Base-by-base conservation (phyloP, 1,284 basidiomycete species). In the Rhodotorula sp. region DNA sequence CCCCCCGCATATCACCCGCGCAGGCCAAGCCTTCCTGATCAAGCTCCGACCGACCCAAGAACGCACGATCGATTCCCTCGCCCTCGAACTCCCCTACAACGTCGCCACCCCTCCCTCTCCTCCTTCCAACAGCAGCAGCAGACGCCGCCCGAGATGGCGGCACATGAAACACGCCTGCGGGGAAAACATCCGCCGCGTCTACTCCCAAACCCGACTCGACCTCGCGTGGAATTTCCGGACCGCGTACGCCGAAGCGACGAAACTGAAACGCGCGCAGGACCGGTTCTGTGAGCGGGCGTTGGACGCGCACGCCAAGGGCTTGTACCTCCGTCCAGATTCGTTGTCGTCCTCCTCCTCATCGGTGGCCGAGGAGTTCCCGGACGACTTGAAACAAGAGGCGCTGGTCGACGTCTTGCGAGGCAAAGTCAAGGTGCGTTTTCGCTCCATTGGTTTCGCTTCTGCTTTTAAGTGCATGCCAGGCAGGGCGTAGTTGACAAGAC, bases 391-490 rank as follows among this genome's bases (percentile, higher is more conserved):
- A 78, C 91, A 89, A 86, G 93, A 95, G 78, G 88, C 88, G 18
- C 83, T 95, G 15, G 90, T 94, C 8, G 93, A 95, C 75, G 90
- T 94, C 10, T 84, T 97, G 34, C 84, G 94, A 60, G 91, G 90
- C 14, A 81, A 82, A 63, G 81, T 83, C 72, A 83, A 91, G 86
- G 85, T 93, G 60, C 26, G 61, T 38, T 34, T 34, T 34, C 34
- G 34, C 34, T 34, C 34, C 34, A 34, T 34, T 34, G 34, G 4
- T 34, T 34, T 34, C 34, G 34, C 34, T 34, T 34, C 2, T 34
- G 34, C 34, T 7, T 34, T 34, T 34, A 7, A 7, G 34, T 34
- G 34, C 34, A 4, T 34, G 34, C 34, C 34, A 34, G 34, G 34
- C 34, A 34, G 34, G 34, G 34, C n/a, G 34, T 4, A 2, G 34